Evolutionary conservation across 2,329 filamentous ascomycete genomes (phyloP), one percentile per base, ranked within the genome.

Genomic region (Fusarium subtropicale): DNA sequence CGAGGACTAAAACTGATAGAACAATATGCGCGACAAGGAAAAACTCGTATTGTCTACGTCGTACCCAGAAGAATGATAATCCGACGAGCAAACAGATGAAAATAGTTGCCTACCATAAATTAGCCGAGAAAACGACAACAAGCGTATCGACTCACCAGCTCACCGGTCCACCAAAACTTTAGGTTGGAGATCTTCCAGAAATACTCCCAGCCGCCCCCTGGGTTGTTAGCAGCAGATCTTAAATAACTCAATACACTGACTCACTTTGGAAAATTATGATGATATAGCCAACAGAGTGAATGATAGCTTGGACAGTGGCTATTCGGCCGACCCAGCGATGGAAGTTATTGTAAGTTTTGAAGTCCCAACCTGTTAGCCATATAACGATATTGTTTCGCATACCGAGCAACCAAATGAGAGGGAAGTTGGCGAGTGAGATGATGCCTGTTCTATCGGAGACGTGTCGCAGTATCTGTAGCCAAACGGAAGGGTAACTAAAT

Each of bases 301-400:
- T 75, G 2, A 91, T 81, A 5, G 88, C 89, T 68, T 91, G 84
- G 0, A 89, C 56, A 0, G 88, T 89, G 5, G 88, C 84, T 6
- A 91, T 81, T 26, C 90, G 82, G 0, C 90, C 90, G 5, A 90
- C 82, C 82, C 88, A 89, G 2, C 90, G 86, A 76, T 92, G 90
- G 55, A 91, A 91, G 38, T 87, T 84, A 71, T 88, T 91, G 72
- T 88, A 92, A 0, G 87, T 88, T 4, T 84, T 83, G 72, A 90
- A 91, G n/a, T 87, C 87, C 89, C 90, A 92, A 0, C 90, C 90
- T 0, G 90, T 92, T 2, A 88, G 76, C 87, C 87, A 90, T 50
- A 91, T 79, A 24, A 91, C 81, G 0, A 88, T 74, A 57, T 92
- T 91, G 67, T 92, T 92, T 15, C 90, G 82, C 74, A 87, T 86